These are phyloP conservation scores for Rhododendron williamsianum DNA, from an alignment of 148 eudicot genomes.

Conservation along the genomic window DNA sequence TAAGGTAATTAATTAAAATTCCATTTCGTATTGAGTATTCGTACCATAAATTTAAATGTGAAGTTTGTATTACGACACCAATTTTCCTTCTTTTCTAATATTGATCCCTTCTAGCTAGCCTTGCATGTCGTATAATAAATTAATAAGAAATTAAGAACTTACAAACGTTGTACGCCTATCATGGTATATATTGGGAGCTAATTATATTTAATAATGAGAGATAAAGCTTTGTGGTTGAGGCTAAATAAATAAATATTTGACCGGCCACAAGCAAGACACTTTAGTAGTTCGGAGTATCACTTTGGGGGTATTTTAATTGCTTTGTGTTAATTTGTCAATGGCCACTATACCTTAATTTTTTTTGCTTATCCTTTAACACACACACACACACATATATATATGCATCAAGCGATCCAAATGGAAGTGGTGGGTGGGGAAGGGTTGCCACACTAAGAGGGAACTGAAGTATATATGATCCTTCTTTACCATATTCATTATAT, in stretches of 20 bases:
- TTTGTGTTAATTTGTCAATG: neutral
- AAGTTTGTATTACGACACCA: no score
- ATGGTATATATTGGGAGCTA: neutral
- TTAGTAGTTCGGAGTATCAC: neutral
- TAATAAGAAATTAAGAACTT: neutral
- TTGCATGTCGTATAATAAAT: no score
- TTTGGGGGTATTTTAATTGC: neutral
- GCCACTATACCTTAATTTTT: neutral
- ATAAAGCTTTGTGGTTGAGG: neutral
- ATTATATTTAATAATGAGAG: neutral
- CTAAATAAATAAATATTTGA: neutral
- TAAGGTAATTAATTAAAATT: no score
- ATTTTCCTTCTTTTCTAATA: no score
- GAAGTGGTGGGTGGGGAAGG: neutral
- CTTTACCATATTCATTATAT: no score
- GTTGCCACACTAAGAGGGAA: neutral
- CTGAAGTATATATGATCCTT: no score
- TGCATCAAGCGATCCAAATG: neutral
- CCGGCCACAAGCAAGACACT: neutral
- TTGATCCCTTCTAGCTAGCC: no score
- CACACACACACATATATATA: no score
- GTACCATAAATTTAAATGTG: no score
- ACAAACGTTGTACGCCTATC: neutral
- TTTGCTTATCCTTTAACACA: conserved; percentile 2
- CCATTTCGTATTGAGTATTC: no score